Base-by-base conservation (phyloP, 495 filamentous ascomycete genomes). In the Podospora anserina region DNA sequence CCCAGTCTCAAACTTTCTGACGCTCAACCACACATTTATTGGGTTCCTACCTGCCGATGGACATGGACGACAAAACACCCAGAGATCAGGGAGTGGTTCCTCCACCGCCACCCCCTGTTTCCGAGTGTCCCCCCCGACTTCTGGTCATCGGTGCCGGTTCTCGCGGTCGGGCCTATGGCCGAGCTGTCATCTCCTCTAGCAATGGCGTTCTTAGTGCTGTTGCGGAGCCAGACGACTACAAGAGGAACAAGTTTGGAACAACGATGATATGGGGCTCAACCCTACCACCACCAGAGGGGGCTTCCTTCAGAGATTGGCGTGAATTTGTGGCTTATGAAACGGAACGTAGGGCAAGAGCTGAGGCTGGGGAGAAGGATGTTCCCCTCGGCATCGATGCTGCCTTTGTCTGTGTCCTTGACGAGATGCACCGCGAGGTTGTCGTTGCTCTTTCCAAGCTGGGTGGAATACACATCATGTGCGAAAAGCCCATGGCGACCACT, bases 121-220 rank as follows among this genome's bases (percentile, higher is more conserved):
- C 81, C 13, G 70, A 76, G 0, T 77, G 70, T 27, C 82, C 84
- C 11, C 87, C 87, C 5, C 84, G 86, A 20, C 83, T 96, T 72
- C 83, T 97, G 61, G 83, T 98, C 69, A 91, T 97, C 69, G 94
- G 94, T 58, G 95, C 92, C 13, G 94, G 95, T 23, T 92, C 91
- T 19, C 88, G 94, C 5, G 94, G 94, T 57, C 84, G 85, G 64
- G 84, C 90, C 19, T 97, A 96, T 75, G 90, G 90, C 13, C 78
- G 82, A 56, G 89, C 90, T 58, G 88, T 92, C 30, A 77, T 77
- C 20, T 80, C 84, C 5, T 82, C 85, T 7, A 88, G 84, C 63
- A 83, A 86, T 66, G 91, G 88, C 28, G 77, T 86, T 3, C 83
- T 96, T 67, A 86, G 85, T 9, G 90, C 92, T 39, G 87, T 99